A percentile compares a stretch with the other conserved stretches of the same genome.
Evolutionary conservation across 176 grass and related monocot species (phyloP).

Genomic region (Zizania latifolia): DNA sequence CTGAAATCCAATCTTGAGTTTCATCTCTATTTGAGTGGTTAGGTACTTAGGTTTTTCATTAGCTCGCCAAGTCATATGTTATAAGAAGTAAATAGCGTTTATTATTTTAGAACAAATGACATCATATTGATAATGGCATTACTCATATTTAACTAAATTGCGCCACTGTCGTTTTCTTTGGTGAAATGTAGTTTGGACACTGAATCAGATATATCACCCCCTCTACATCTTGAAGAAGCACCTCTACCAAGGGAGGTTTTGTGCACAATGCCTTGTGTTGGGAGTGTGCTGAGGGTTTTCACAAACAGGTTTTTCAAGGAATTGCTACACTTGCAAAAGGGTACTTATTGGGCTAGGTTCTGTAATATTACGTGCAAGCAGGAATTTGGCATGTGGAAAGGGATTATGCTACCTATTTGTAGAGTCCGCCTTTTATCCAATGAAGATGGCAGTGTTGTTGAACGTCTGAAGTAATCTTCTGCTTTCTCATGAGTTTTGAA

Average conservation of each 20-base stretch:
- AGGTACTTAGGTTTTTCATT: no score
- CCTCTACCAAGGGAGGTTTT: slow-evolving; percentile 56
- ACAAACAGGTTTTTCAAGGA: slow-evolving; percentile 36
- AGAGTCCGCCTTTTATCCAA: slow-evolving; percentile 71
- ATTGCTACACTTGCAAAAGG: slow-evolving; percentile 41
- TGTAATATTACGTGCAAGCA: slow-evolving; percentile 65
- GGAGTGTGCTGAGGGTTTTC: slow-evolving; percentile 68
- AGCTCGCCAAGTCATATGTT: no score
- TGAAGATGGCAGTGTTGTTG: slow-evolving; percentile 50
- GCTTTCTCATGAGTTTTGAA: slow-evolving; percentile 10
- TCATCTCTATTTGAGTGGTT: no score
- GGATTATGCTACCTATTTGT: slow-evolving; percentile 45
- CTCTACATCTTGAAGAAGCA: slow-evolving; percentile 57
- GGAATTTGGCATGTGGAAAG: slow-evolving; percentile 71
- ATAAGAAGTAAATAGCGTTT: no score
- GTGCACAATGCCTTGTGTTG: slow-evolving; percentile 59
- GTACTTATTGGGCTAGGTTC: slow-evolving; percentile 61
- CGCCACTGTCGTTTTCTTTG: slow-evolving; percentile 18
- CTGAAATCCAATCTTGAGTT: no score
- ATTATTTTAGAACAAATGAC: neutral
- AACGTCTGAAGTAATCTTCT: slow-evolving; percentile 66
- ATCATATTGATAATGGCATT: neutral
- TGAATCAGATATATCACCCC: slow-evolving; percentile 14
- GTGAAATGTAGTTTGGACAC: slow-evolving; percentile 34
- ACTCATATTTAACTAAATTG: slow-evolving; percentile 4